Conservation (phyloP, 805 yeast species). For the Scheffersomyces coipomensis region DNA sequence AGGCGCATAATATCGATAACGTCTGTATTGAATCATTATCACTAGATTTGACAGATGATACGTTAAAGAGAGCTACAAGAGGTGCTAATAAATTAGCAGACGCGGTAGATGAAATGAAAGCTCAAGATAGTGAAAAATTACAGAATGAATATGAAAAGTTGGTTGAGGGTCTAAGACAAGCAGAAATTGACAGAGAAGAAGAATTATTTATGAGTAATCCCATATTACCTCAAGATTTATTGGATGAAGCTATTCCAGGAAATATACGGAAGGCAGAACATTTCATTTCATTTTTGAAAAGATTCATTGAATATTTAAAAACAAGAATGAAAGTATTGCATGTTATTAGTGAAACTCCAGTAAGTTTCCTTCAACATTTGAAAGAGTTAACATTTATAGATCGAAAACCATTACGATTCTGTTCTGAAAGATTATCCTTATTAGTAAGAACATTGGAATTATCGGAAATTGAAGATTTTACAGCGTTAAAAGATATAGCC, state of each 20-base stretch:
- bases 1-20: constrained; percentile 98
- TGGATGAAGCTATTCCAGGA: constrained; percentile 95
- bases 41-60: constrained; percentile 87
- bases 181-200: constrained; percentile 61
- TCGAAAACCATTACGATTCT: constrained; percentile 84
- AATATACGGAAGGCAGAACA: constrained; percentile 97
- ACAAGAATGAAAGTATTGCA: constrained; percentile 97
- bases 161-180: constrained; percentile 84
- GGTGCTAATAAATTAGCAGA: constrained; percentile 81
- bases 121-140: constrained; percentile 76
- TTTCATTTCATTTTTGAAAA: constrained; percentile 85
- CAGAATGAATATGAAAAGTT: constrained; percentile 89
- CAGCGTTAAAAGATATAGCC: constrained; percentile 91
- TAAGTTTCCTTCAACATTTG: constrained; percentile 86
- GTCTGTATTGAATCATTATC: constrained; percentile 96
- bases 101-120: constrained; percentile 82
- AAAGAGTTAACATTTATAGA: constrained; percentile 93
- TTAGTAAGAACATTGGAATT: constrained; percentile 88
- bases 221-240: constrained; percentile 75
- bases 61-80: constrained; percentile 77
- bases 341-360: constrained; percentile 97
- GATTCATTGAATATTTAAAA: constrained; percentile 91
- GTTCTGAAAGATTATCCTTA: constrained; percentile 86
- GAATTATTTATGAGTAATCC: constrained; percentile 86
- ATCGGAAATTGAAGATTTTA: constrained; percentile 84